Conservation (phyloP, 441 rosid species). For the Daphne laureola region DNA sequence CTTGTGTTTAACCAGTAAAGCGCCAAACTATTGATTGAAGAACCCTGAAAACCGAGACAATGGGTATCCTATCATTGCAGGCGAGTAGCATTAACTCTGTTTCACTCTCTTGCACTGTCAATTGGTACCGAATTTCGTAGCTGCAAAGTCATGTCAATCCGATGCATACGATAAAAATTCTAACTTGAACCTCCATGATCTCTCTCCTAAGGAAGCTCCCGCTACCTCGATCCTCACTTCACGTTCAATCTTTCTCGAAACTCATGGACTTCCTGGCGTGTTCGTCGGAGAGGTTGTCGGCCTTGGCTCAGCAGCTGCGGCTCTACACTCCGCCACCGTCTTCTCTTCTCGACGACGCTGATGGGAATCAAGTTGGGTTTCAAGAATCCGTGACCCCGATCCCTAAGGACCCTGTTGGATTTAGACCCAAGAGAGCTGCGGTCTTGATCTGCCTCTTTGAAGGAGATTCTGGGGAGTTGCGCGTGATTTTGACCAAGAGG, state of each 20-base stretch:
- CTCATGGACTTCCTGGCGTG: constrained; percentile 36
- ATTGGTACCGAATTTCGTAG: too few relatives aligned
- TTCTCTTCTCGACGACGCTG: constrained; percentile 38
- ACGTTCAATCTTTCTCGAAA: constrained; percentile 7
- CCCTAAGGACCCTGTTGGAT: constrained; percentile 35
- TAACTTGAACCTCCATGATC: constrained; percentile 27
- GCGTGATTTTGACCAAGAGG: constrained; percentile 80
- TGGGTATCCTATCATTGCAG: too few relatives aligned
- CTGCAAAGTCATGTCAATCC: constrained; percentile 5
- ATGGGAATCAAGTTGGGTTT: constrained; percentile 69
- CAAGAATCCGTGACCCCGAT: constrained; percentile 56
- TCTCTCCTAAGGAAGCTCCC: constrained; percentile 31
- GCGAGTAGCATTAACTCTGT: too few relatives aligned
- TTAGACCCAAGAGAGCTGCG: constrained; percentile 74
- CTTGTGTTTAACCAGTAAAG: too few relatives aligned
- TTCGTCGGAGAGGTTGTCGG: constrained; percentile 38
- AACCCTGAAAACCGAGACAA: too few relatives aligned
- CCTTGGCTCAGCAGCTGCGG: constrained; percentile 71
- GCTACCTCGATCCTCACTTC: constrained; percentile 8
- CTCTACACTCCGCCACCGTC: constrained; percentile 59
- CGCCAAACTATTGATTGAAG: too few relatives aligned
- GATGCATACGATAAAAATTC: too few relatives aligned
- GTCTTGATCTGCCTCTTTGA: constrained; percentile 78
- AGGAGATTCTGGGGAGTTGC: constrained; percentile 70
- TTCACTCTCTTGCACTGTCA: too few relatives aligned